phyloP scores from a whole-genome alignment of 345 rosid genomes.

The Aquilaria yunnanensis region DNA sequence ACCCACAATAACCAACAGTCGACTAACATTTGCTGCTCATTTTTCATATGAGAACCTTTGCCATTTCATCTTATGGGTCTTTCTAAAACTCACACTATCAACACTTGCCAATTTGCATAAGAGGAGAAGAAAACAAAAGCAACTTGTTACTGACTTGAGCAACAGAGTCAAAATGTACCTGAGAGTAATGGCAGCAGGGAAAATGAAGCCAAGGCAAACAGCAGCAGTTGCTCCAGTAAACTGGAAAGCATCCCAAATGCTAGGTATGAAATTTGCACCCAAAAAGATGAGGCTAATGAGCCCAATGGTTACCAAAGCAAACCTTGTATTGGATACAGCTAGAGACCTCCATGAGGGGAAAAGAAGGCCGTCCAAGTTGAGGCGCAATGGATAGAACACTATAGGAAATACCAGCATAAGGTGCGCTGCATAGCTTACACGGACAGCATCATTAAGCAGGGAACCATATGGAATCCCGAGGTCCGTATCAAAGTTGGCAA shows the following conservation, averaged over 20 bases:
- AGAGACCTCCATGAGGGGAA: conserved; percentile 67
- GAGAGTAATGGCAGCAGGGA: conserved; percentile 79
- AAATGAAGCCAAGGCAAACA: conserved; percentile 90
- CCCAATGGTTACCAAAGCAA: conserved; percentile 48
- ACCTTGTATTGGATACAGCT: conserved; percentile 52
- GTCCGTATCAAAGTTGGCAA: conserved; percentile 77
- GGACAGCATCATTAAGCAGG: conserved; percentile 67
- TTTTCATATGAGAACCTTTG: too few relatives aligned
- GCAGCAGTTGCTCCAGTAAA: conserved; percentile 95
- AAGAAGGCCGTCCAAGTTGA: conserved; percentile 80
- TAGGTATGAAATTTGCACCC: conserved; percentile 89
- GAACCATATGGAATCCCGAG: conserved; percentile 76
- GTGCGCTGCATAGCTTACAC: conserved; percentile 82
- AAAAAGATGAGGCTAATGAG: conserved; percentile 57
- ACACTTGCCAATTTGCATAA: not conserved
- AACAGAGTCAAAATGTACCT: conserved; percentile 36
- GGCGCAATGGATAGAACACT: conserved; percentile 72
- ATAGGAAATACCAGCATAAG: conserved; percentile 94
- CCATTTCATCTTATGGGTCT: too few relatives aligned
- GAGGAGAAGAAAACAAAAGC: not conserved
- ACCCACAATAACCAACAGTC: too few relatives aligned
- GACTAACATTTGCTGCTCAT: too few relatives aligned
- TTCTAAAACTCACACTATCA: too few relatives aligned
- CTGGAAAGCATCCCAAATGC: conserved; percentile 98
- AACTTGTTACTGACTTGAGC: not conserved